These are phyloP conservation scores for Agrocybe chaxingu DNA, from an alignment of 768 basidiomycete genomes.

Conservation along the genomic window DNA sequence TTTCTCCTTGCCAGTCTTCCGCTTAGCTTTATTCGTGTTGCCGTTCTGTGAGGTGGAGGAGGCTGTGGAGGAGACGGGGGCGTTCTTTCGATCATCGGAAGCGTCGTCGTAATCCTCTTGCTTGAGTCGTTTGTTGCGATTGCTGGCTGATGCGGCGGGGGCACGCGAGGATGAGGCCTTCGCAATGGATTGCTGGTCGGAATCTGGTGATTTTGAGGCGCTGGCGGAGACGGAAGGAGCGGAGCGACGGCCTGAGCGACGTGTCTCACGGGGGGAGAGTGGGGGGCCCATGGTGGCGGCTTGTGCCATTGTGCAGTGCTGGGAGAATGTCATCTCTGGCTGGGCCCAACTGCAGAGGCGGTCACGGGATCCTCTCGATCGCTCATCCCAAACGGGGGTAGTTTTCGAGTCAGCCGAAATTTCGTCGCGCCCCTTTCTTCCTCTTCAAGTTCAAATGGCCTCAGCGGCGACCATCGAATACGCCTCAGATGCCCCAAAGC, in stretches of 20 bases:
- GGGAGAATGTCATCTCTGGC: slow-evolving; percentile 5
- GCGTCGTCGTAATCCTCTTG: slow-evolving; percentile 71
- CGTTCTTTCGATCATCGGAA: slow-evolving; percentile 52
- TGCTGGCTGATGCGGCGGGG: slow-evolving; percentile 35
- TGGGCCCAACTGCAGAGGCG: neutral
- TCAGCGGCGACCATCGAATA: slow-evolving; percentile 61
- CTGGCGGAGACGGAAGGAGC: slow-evolving; percentile 63
- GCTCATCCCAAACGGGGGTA: neutral
- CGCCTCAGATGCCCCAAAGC: slow-evolving; percentile 64
- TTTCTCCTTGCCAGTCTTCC: slow-evolving; percentile 55
- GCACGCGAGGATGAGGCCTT: slow-evolving; percentile 42
- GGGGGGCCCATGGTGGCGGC: slow-evolving; percentile 73
- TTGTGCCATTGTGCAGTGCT: slow-evolving; percentile 50
- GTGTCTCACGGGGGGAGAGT: slow-evolving; percentile 71
- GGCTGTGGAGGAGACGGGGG: slow-evolving; percentile 27
- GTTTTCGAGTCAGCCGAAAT: neutral
- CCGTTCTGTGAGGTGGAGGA: slow-evolving; percentile 29
- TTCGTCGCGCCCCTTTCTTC: slow-evolving; percentile 5
- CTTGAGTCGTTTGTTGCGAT: slow-evolving; percentile 60
- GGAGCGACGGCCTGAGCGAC: slow-evolving; percentile 75
- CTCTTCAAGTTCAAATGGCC: slow-evolving; percentile 28
- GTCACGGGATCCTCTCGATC: too few relatives aligned
- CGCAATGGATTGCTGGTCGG: slow-evolving; percentile 53
- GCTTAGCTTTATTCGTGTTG: slow-evolving; percentile 25
- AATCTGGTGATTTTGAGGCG: slow-evolving; percentile 73